Conservation (phyloP, 306 rosid species). For the Ceratonia siliqua region DNA sequence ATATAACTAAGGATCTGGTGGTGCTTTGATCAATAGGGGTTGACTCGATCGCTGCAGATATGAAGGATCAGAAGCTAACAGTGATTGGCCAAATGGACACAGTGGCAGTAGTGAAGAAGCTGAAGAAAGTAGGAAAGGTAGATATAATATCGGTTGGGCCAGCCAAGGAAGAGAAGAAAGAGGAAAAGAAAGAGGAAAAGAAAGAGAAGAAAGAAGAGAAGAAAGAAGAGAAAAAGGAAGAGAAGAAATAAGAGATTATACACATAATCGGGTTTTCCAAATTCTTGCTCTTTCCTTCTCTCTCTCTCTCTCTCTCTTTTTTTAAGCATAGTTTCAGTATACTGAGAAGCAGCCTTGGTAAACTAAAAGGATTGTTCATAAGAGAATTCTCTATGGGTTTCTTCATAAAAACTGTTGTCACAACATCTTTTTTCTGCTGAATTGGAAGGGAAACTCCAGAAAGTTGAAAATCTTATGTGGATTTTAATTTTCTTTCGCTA, state of each 20-base stretch:
- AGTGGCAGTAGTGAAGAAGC: conserved; percentile 90
- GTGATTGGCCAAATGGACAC: conserved; percentile 92
- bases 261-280: conserved; percentile 25
- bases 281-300: not conserved
- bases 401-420: conserved; percentile 2
- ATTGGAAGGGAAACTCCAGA: not conserved
- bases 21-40: conserved; percentile 56
- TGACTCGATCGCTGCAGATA: conserved; percentile 90
- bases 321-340: conserved; percentile 5
- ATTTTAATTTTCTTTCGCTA: not conserved
- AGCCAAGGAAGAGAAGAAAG: conserved; percentile 90
- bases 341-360: conserved; percentile 8
- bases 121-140: conserved; percentile 95
- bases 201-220: conserved; percentile 59
- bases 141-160: conserved; percentile 90
- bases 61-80: conserved; percentile 81
- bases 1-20: conserved; percentile 9
- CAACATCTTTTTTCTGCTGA: not conserved
- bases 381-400: not conserved
- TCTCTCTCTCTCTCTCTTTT: too few species aligned
- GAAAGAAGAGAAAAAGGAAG: conserved; percentile 28
- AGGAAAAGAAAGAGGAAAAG: conserved; percentile 63
- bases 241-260: conserved; percentile 35
- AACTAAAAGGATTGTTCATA: not conserved
- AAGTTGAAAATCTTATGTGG: not conserved